Base-by-base conservation (phyloP, 768 basidiomycete genomes). In the Psilocybe cyanescens region DNA sequence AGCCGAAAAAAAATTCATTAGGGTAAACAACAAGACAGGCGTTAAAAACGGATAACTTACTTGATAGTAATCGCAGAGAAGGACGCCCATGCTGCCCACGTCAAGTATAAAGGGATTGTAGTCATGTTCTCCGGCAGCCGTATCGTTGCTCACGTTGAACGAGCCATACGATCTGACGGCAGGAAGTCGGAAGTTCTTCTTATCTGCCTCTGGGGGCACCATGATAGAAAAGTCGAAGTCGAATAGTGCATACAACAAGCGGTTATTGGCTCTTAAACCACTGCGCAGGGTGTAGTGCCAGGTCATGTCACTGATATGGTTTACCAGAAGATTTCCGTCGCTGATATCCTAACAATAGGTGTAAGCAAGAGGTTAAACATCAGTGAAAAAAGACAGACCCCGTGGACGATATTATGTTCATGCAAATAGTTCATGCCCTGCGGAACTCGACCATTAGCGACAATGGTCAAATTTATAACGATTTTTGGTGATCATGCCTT, bases 31-130 rank as follows among this genome's bases (percentile, higher is more conserved):
- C 7, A 52, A 45, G 47, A 24, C 24, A 24, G 24, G 24, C 24
- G 24, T 24, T 39, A n/a, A 31, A 19, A 31, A 52, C n/a, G 16
- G 28, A 46, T 54, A 8, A 62, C 63, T 17, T 55, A 66, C 59
- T 60, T 68, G 59, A 49, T 29, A 61, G 2, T n/a, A 19, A 3
- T 44, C 4, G 16, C 59, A 57, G n/a, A 64, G 63, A 2, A 24
- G 12, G 6, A 44, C 35, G 11, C 71, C 70, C 45, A 73, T 14
- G 29, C 58, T 57, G 11, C 66, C 66, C 17, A 73, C 69, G 39
- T 71, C 71, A 54, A 59, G 69, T 0, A 63, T 66, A 58, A 71
- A 72, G 0, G 70, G 72, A 41, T 70, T 55, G 55, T 69, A 73
- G 31, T 68, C 66, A 33, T 62, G 57, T 57, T 71, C 69, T 2